Base-by-base conservation (phyloP, 371 early-diverging fungal species). In the Actinomortierella ambigua region DNA sequence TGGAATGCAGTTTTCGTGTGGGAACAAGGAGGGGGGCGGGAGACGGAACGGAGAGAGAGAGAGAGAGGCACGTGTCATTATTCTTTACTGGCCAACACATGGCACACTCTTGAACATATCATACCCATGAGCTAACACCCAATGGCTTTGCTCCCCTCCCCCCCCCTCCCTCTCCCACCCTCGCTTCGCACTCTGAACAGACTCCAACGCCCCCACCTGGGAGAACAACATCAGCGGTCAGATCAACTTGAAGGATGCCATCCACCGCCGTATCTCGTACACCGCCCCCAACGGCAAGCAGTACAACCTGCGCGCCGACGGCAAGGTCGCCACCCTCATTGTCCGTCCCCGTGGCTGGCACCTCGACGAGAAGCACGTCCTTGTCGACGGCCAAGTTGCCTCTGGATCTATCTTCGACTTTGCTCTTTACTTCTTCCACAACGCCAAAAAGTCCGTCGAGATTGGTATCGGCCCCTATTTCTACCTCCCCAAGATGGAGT, bases 261-360 rank as follows among this genome's bases (percentile, higher is more conserved):
- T 93, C 54, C 85, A 84, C 66, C 89, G 93, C 59, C 87, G 87
- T 41, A 95, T 97, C 77, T 68, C 85, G n/a, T 95, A 88, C 78
- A 82, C 88, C 48, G 90, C 89, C 53, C 87, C 91, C 48, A 92
- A 94, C 81, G 96, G 96, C 79, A 97, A 97, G 81, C 85, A 82
- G 70, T 97, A 97, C 85, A 84, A 86, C 62, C 82, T 96, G 60
- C 91, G 93, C 77, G 75, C 79, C 53, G 93, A 93, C 55, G 93
- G 92, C 59, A 89, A 89, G 77, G 46, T 94, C 17, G 93, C 96
- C 40, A 95, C 95, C 7, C 79, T 97, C 57, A 75, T 98, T 55
- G 96, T 97, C 53, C 88, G 97, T 39, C 97, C 98, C 58, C 92
- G 98, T 81, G 98, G 97, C 27, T 97, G 98, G 98, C 98, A 97